Percentiles rank a stretch among this genome's conserved stretches.
Conservation (phyloP, 75 land plant species). For the Larix kaempferi region DNA sequence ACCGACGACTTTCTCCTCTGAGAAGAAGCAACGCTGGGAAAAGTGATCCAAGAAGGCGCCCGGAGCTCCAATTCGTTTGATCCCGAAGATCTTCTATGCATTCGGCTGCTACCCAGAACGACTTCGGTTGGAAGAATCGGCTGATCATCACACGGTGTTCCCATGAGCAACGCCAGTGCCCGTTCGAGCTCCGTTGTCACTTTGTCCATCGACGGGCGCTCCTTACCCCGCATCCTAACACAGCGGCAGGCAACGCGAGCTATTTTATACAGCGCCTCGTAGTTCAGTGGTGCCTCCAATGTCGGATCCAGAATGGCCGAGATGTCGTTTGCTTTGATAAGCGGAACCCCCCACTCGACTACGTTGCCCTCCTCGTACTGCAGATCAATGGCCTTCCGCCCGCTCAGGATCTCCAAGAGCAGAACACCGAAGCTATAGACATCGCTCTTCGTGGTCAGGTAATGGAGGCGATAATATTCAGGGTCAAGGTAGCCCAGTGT, state of each 20-base stretch:
- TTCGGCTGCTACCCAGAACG: constrained; percentile 68
- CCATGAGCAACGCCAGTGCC: constrained; percentile 80
- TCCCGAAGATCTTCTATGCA: constrained; percentile 69
- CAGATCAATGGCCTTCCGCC: constrained; percentile 85
- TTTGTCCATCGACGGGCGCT: constrained; percentile 88
- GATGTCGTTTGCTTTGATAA: constrained; percentile 64
- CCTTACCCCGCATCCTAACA: constrained; percentile 89
- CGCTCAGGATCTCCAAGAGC: constrained; percentile 76
- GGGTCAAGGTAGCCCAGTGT: constrained; percentile 87
- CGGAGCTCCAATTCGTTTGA: constrained; percentile 51
- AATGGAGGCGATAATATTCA: constrained; percentile 86
- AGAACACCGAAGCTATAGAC: constrained; percentile 92
- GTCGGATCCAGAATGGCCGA: constrained; percentile 52
- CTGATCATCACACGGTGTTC: constrained; percentile 72
- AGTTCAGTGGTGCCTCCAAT: constrained; percentile 54
- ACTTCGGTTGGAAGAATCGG: constrained; percentile 88
- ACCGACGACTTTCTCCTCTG: constrained; percentile 69
- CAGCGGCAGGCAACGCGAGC: constrained; percentile 76
- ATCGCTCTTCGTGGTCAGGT: constrained; percentile 85
- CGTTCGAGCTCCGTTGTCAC: constrained; percentile 81
- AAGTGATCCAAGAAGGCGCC: constrained; percentile 79
- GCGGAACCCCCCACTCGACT: constrained; percentile 91
- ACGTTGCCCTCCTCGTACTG: constrained; percentile 63
- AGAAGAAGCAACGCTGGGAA: constrained; percentile 74
- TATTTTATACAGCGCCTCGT: constrained; percentile 60